Conservation (phyloP, 192 early-diverging fungal genomes). For the Backusella mclennaniae region DNA sequence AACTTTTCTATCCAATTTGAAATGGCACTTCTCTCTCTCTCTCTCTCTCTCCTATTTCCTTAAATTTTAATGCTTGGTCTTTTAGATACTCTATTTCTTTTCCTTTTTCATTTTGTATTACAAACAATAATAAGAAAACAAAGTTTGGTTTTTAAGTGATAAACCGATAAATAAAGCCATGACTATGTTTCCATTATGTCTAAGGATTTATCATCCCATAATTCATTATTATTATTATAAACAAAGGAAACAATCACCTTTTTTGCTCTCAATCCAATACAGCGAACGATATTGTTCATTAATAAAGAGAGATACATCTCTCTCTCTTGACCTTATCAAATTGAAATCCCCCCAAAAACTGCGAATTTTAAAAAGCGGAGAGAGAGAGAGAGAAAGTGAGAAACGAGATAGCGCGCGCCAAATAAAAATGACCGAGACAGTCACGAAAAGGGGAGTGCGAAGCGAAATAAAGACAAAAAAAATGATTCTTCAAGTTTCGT, state of each 20-base stretch:
- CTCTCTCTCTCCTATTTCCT: background rate
- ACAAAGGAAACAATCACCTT: too few relatives aligned
- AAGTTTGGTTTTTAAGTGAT: background rate
- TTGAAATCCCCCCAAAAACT: background rate
- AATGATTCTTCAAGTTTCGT: background rate
- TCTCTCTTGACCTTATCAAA: background rate
- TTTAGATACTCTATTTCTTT: constrained; percentile 3
- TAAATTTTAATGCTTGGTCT: background rate
- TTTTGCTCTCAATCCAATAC: too few relatives aligned
- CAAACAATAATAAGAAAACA: background rate
- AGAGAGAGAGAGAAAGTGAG: background rate
- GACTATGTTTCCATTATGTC: too few relatives aligned
- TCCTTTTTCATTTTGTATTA: constrained; percentile 8
- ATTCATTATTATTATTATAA: too few relatives aligned
- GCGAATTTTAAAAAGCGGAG: background rate
- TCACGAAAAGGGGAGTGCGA: background rate
- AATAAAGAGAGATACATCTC: too few relatives aligned
- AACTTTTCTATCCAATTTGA: background rate
- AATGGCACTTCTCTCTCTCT: background rate
- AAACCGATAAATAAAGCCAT: too few relatives aligned
- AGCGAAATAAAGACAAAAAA: background rate
- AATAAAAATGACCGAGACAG: background rate
- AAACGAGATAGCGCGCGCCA: background rate
- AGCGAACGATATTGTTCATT: too few relatives aligned
- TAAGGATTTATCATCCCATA: too few relatives aligned